Percentiles rank a stretch among this genome's conserved stretches.
Evolutionary conservation across 257 asterid genomes (phyloP).

Genomic region (Fraxinus pennsylvanica): DNA sequence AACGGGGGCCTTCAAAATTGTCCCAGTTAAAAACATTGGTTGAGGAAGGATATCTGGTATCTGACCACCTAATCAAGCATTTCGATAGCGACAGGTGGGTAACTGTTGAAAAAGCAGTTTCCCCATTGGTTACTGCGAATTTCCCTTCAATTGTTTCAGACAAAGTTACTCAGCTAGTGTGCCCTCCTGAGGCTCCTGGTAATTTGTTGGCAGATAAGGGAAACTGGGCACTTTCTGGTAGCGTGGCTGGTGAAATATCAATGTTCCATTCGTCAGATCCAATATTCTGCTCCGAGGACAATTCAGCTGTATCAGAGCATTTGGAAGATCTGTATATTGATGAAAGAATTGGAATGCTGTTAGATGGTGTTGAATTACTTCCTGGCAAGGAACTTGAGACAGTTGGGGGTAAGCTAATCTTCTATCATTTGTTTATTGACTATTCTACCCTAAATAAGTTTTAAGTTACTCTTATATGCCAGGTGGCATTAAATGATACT

Average conservation of each 20-base stretch:
- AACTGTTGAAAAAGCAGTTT: constrained; percentile 88
- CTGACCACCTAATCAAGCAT: constrained; percentile 93
- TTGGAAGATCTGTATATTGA: constrained; percentile 60
- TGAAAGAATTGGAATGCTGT: constrained; percentile 71
- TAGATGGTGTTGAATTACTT: constrained; percentile 56
- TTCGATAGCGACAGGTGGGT: constrained; percentile 88
- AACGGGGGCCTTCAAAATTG: constrained; percentile 81
- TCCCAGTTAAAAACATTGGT: constrained; percentile 73
- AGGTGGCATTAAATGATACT: constrained; percentile 11
- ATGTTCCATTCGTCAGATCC: constrained; percentile 33
- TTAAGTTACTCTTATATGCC: constrained; percentile 16
- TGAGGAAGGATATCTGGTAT: constrained; percentile 77
- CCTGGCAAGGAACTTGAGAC: constrained; percentile 87
- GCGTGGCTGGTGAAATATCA: constrained; percentile 39
- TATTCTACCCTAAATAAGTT: constrained; percentile 7
- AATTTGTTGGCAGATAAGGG: constrained; percentile 72
- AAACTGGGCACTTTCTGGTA: constrained; percentile 38
- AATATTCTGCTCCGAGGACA: constrained; percentile 34
- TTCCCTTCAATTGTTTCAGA: constrained; percentile 76
- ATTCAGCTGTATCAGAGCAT: constrained; percentile 33
- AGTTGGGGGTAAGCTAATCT: constrained; percentile 60
- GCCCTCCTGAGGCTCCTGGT: constrained; percentile 99
- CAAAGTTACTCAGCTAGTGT: constrained; percentile 74
- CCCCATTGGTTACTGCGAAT: constrained; percentile 69
- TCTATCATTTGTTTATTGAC: constrained; percentile 6